Percentiles rank a stretch among this genome's conserved stretches.
phyloP scores from a whole-genome alignment of 768 basidiomycete species.

The Boletus insuetus region DNA sequence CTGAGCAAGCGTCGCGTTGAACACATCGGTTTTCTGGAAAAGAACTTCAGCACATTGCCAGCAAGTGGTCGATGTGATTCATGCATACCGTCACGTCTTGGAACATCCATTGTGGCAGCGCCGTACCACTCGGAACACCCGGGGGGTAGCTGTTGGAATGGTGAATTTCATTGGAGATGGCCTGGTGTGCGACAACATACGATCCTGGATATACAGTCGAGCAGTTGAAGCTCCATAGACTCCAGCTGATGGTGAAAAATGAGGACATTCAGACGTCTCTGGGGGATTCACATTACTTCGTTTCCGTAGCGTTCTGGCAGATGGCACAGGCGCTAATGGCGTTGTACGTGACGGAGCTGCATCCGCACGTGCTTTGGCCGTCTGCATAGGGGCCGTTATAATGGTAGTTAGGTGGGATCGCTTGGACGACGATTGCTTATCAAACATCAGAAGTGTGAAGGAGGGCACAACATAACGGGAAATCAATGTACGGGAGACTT shows the following conservation, averaged over 20 bases:
- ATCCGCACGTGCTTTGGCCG: constrained; percentile 41
- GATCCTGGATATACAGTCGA: constrained; percentile 31
- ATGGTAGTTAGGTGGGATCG: too few species aligned
- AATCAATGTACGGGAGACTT: constrained; percentile 37
- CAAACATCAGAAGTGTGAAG: background rate
- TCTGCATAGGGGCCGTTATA: constrained; percentile 21
- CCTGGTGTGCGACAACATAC: constrained; percentile 8
- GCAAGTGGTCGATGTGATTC: background rate
- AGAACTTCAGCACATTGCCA: constrained; percentile 1
- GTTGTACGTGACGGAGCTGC: constrained; percentile 55
- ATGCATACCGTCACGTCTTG: constrained; percentile 45
- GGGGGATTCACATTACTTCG: constrained; percentile 27
- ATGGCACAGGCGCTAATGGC: constrained; percentile 54
- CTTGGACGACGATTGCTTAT: too few species aligned
- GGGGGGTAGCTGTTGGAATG: constrained; percentile 38
- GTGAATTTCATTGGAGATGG: background rate
- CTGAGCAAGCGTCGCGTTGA: background rate
- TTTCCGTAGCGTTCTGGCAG: constrained; percentile 46
- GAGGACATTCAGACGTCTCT: background rate
- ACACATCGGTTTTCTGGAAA: constrained; percentile 20
- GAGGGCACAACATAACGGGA: background rate
- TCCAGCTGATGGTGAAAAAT: constrained; percentile 42
- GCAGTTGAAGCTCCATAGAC: constrained; percentile 48
- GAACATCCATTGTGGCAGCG: constrained; percentile 63
- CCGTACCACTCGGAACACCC: constrained; percentile 44